Base-by-base conservation (phyloP, 169 alveolate genomes). In the Cryptosporidium xiaoi region DNA sequence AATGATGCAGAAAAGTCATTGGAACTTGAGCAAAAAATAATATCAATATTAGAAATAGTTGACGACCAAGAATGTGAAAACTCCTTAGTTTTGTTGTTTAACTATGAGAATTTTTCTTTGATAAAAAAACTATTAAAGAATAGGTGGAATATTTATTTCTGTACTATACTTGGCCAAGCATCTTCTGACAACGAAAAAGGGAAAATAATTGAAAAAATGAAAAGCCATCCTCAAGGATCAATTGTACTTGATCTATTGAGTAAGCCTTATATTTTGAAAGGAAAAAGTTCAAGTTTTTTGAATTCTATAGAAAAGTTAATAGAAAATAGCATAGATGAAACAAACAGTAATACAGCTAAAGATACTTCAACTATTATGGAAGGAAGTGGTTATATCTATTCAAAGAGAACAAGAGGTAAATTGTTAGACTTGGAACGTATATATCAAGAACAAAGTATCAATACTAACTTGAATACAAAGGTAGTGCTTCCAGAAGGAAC, bases 11-110 rank as follows among this genome's bases (percentile, higher is more conserved):
- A 93, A 29, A 36, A 90, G 53, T 95, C 97, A 15, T 92, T 95
- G 50, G 97, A 95, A 27, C 91, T 97, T 5, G 99, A 97, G 90
- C 93, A 93, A 90, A 96, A 95, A 82, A 93, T 97, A 16, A 66
- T 96, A 55, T 66, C 92, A 12, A 83, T 91, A 33, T 85, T 96
- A 51, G 77, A 83, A 40, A 71, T 91, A 15, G 93, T 93, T 56
- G 98, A 97, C 77, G 93, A 95, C 58, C 98, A 97, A 92, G 98
- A 97, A 83, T 95, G 98, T 65, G 99, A 98, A 92, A 97, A 96
- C 91, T 92, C 93, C 83, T 83, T 96, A 20, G 96, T 96, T 64
- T 77, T 90, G 44, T 58, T 96, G 64, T 92, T 97, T 82, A 96
- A 96, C 82, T 97, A 96, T 83, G 99, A 98, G 71, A 92, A 96